These are phyloP conservation scores for Claviceps pusilla DNA, from an alignment of 2,329 filamentous ascomycete genomes.

Conservation along the genomic window DNA sequence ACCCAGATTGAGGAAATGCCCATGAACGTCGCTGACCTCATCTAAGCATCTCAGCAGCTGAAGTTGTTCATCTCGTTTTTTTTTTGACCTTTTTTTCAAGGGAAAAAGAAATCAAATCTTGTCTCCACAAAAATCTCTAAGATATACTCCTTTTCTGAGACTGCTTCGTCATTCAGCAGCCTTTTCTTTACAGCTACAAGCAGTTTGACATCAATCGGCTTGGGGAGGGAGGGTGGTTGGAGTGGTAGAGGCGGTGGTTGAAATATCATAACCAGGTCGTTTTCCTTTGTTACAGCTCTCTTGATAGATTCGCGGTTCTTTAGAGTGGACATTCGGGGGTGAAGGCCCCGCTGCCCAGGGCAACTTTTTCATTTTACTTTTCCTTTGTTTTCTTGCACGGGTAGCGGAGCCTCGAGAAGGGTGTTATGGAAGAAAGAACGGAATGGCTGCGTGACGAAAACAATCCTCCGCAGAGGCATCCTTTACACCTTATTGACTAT, in stretches of 20 bases:
- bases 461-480: slow-evolving; percentile 8
- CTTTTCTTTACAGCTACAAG: slow-evolving; percentile 11
- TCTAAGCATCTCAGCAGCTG: slow-evolving; percentile 32
- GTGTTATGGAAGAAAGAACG: slow-evolving; percentile 14
- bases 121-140: slow-evolving; percentile 7
- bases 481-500: slow-evolving; percentile 21
- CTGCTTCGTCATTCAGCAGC: slow-evolving; percentile 11
- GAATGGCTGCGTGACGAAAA: slow-evolving; percentile 22
- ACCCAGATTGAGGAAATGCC: slow-evolving; percentile 99
- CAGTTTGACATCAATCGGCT: slow-evolving; percentile 14
- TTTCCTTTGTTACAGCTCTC: slow-evolving; percentile 19
- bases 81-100: too few species aligned
- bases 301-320: slow-evolving; percentile 26
- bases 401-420: slow-evolving; percentile 14
- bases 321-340: slow-evolving; percentile 15
- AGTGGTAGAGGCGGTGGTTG: background rate
- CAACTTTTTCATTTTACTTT: background rate
- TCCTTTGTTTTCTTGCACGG: slow-evolving; percentile 5
- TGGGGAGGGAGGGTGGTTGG: background rate
- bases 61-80: background rate
- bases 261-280: slow-evolving; percentile 16
- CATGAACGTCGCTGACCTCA: slow-evolving; percentile 74
- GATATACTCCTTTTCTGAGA: slow-evolving; percentile 10
- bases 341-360: slow-evolving; percentile 4
- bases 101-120: slow-evolving; percentile 9